A percentile compares a stretch with the other conserved stretches of the same genome.
phyloP scores from a whole-genome alignment of 345 rosid genomes.

The Brassica rapa region DNA sequence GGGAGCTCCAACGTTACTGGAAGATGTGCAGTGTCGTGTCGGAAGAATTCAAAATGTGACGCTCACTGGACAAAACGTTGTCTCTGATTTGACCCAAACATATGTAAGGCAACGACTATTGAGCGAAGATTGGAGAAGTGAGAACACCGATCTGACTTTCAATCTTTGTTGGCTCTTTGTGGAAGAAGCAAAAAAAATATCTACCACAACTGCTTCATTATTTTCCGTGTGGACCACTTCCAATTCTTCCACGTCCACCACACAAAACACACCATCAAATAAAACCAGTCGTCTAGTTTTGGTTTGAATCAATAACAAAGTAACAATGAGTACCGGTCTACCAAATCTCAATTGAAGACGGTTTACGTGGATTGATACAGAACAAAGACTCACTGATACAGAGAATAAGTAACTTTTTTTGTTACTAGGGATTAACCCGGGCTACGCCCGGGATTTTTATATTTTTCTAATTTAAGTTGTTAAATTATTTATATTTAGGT shows the following conservation, averaged over 20 bases:
- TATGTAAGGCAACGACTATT: background rate
- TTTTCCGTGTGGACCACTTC: constrained; percentile 21
- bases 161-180: background rate
- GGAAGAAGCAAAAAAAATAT: constrained; percentile 14
- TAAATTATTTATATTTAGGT: too few species aligned
- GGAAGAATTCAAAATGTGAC: background rate
- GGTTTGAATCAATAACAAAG: background rate
- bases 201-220: constrained; percentile 24
- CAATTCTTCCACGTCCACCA: constrained; percentile 4
- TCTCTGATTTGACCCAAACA: background rate
- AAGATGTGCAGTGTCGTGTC: background rate
- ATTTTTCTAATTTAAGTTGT: too few species aligned
- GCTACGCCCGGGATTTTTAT: too few species aligned
- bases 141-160: background rate
- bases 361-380: background rate
- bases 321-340: background rate
- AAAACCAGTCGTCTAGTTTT: constrained; percentile 12
- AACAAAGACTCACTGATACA: background rate
- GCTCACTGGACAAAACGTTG: background rate
- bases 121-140: background rate
- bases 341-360: background rate
- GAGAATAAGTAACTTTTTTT: background rate
- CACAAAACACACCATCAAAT: constrained; percentile 1
- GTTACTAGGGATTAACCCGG: too few species aligned
- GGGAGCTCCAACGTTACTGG: constrained; percentile 1